A percentile compares a stretch with the other conserved stretches of the same genome.
phyloP scores from a whole-genome alignment of 768 basidiomycete species.

The Boletus speciosus region DNA sequence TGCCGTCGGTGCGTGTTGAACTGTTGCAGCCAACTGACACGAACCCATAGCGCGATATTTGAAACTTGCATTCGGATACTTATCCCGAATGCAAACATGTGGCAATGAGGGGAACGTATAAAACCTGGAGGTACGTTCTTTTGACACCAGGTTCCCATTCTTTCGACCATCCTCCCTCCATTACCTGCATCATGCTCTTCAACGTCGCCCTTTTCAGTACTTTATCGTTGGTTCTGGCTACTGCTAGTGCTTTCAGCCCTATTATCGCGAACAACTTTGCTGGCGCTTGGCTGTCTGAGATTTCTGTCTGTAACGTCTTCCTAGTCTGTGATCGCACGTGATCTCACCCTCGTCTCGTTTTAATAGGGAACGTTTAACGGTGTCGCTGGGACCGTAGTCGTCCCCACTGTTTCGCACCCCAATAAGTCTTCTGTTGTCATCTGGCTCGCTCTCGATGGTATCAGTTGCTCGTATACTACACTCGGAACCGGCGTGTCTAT shows the following conservation, averaged over 20 bases:
- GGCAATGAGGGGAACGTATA: neutral
- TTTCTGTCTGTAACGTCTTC: neutral
- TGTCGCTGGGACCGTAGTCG: constrained; percentile 5
- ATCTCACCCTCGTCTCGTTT: neutral
- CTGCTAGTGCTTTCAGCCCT: neutral
- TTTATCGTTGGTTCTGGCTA: neutral
- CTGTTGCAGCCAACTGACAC: no score
- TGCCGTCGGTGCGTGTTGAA: no score
- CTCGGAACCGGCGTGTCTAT: constrained; percentile 1
- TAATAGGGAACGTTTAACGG: constrained; percentile 4
- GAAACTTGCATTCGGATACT: no score
- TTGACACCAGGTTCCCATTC: neutral
- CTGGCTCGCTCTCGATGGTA: constrained; percentile 9
- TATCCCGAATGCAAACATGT: neutral
- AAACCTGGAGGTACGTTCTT: neutral
- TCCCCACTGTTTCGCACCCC: neutral
- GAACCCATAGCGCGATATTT: no score
- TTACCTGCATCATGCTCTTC: neutral
- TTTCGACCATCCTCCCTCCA: neutral
- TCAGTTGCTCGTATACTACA: neutral
- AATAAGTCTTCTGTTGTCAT: neutral
- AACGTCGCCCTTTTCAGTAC: neutral
- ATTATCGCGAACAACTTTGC: constrained; percentile 1
- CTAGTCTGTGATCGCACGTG: neutral
- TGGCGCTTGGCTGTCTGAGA: neutral